Evolutionary conservation across 164 flowering plant species (phyloP).

Genomic region (Macadamia integrifolia): DNA sequence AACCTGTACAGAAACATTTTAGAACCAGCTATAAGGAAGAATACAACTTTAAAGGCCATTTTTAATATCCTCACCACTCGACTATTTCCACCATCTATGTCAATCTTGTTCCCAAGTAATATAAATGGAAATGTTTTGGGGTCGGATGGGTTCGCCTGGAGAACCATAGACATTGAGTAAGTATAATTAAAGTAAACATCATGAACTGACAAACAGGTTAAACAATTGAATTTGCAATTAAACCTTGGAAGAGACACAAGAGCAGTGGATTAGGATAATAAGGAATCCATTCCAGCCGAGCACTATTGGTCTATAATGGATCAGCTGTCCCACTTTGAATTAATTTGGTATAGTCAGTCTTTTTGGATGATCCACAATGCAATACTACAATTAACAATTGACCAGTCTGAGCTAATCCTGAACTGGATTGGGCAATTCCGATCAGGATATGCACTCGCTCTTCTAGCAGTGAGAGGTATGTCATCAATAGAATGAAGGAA

Average conservation of each 20-base stretch:
- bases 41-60: neutral
- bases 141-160: conserved; percentile 81
- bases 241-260: no score
- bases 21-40: neutral
- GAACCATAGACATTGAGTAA: conserved; percentile 3
- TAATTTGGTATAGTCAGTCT: no score
- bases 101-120: conserved; percentile 87
- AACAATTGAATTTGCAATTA: no score
- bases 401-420: no score
- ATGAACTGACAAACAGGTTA: neutral
- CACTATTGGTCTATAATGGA: no score
- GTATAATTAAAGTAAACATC: neutral
- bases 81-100: conserved; percentile 94
- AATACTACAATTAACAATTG: no score
- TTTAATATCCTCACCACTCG: conserved; percentile 61
- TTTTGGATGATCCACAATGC: no score
- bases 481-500: neutral
- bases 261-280: no score
- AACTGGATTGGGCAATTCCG: no score
- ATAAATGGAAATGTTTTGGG: conserved; percentile 77
- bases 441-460: no score
- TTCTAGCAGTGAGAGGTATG: neutral
- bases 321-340: no score
- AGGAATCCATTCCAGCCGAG: no score
- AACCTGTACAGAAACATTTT: conserved; percentile 41